Base-by-base conservation (phyloP, 2,329 filamentous ascomycete genomes). In the Penicillium olsonii region DNA sequence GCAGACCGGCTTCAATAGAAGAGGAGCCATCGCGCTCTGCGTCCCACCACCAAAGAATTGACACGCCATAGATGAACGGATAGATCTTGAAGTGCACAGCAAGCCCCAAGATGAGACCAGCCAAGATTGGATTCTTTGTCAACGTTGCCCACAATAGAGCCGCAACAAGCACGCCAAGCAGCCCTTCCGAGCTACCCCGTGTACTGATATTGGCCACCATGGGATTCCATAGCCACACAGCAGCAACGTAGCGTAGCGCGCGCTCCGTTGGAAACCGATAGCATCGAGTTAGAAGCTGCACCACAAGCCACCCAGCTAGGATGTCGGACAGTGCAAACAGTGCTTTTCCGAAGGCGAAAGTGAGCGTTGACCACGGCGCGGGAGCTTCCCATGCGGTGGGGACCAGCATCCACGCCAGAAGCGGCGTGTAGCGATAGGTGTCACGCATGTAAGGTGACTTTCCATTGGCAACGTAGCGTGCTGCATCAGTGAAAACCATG, bases 191-290 rank as follows among this genome's bases (percentile, higher is more conserved):
- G 73, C 92, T 96, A 12, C 94, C 94, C 41, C 94, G 79, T 11
- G 94, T 97, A 71, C 90, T 96, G 64, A 99, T 99, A 31, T 91
- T 90, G 0, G 94, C 94, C 9, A 97, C 94, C 92, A 99, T 97
- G 0, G 94, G 94, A 64, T 99, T 99, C 66, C 96, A 80, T 53
- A 97, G 75, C 94, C 94, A 99, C 33, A 96, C 87, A 57, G 86
- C 84, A 1, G 92, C 87, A 63, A 61, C 58, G 42, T 89, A 96
- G 53, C 82, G 84, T 53, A 92, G 76, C 1, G 90, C 90, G 1
- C 77, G 70, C 17, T 75, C 72, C 7, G 68, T 63, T 2, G 71
- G 60, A 75, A 86, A 80, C 31, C 74, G 70, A 58, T 72, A 70
- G 29, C 71, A 68, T 8, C 60, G 68, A 14, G 69, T 68, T 37